These are phyloP conservation scores for Ustilago tritici DNA, from an alignment of 1,284 basidiomycete genomes.

Conservation along the genomic window DNA sequence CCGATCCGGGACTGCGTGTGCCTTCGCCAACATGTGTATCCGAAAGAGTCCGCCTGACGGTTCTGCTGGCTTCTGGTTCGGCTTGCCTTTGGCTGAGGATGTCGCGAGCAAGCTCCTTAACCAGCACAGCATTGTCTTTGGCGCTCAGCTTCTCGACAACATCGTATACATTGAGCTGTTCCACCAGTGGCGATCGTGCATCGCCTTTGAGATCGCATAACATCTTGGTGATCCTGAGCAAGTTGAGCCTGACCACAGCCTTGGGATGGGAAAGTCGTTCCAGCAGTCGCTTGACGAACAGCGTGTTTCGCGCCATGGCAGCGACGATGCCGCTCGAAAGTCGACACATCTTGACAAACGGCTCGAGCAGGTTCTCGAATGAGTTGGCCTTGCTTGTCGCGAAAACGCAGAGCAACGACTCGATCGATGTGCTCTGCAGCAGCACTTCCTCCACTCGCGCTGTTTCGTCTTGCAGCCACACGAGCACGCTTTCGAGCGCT, in stretches of 20 bases:
- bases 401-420: conserved; percentile 84
- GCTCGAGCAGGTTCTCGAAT: conserved; percentile 94
- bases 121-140: conserved; percentile 72
- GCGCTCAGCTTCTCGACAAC: conserved; percentile 55
- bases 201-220: conserved; percentile 86
- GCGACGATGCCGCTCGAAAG: conserved; percentile 81
- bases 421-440: conserved; percentile 77
- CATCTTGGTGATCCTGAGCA: conserved; percentile 84
- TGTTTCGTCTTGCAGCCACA: conserved; percentile 96
- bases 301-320: conserved; percentile 78
- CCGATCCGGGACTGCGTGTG: conserved; percentile 14
- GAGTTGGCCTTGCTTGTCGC: conserved; percentile 84
- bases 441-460: conserved; percentile 90
- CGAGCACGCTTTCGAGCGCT: conserved; percentile 87
- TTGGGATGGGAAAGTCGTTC: conserved; percentile 82
- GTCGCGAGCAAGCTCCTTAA: conserved; percentile 71
- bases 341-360: conserved; percentile 80
- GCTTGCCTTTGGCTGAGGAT: conserved; percentile 46
- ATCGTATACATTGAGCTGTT: conserved; percentile 56
- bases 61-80: conserved; percentile 23
- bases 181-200: conserved; percentile 40
- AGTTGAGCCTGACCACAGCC: conserved; percentile 87
- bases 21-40: conserved; percentile 45
- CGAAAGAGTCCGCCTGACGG: conserved; percentile 48
- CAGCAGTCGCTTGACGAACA: conserved; percentile 87